A percentile compares a stretch with the other conserved stretches of the same genome.
Evolutionary conservation across 768 basidiomycete species (phyloP).

Genomic region (Sutorius australiensis): DNA sequence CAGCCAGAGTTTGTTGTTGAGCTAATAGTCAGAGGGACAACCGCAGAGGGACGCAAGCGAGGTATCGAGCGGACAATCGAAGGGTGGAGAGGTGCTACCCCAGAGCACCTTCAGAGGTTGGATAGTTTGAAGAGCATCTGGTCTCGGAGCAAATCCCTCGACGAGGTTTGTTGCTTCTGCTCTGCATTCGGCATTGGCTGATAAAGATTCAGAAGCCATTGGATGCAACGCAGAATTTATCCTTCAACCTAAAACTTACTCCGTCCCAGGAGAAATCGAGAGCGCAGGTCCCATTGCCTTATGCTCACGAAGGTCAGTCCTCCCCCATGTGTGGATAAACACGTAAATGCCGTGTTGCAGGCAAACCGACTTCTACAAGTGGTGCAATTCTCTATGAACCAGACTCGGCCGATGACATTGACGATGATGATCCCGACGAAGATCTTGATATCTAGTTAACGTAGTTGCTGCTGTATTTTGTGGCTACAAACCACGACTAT

Average conservation of each 20-base stretch:
- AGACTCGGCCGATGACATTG: slow-evolving; percentile 90
- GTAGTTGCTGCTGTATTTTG: not conserved
- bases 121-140: slow-evolving; percentile 49
- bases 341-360: slow-evolving; percentile 24
- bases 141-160: slow-evolving; percentile 31
- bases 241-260: slow-evolving; percentile 88
- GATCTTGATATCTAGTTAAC: slow-evolving; percentile 72
- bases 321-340: not conserved
- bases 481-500: not conserved
- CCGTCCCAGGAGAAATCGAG: slow-evolving; percentile 75
- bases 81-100: slow-evolving; percentile 49
- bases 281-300: slow-evolving; percentile 83
- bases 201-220: slow-evolving; percentile 32
- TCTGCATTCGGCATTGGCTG: not conserved
- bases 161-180: slow-evolving; percentile 29
- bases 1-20: slow-evolving; percentile 58
- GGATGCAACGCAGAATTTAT: slow-evolving; percentile 65
- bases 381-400: slow-evolving; percentile 82
- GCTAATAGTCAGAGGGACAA: slow-evolving; percentile 46
- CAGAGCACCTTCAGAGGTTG: slow-evolving; percentile 50
- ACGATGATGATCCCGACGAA: slow-evolving; percentile 95
- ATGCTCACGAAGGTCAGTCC: slow-evolving; percentile 74
- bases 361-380: slow-evolving; percentile 28
- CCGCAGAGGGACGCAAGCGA: slow-evolving; percentile 44
- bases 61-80: slow-evolving; percentile 59